phyloP scores from a whole-genome alignment of 2,329 filamentous ascomycete genomes.

The Pseudocercospora cruenta region DNA sequence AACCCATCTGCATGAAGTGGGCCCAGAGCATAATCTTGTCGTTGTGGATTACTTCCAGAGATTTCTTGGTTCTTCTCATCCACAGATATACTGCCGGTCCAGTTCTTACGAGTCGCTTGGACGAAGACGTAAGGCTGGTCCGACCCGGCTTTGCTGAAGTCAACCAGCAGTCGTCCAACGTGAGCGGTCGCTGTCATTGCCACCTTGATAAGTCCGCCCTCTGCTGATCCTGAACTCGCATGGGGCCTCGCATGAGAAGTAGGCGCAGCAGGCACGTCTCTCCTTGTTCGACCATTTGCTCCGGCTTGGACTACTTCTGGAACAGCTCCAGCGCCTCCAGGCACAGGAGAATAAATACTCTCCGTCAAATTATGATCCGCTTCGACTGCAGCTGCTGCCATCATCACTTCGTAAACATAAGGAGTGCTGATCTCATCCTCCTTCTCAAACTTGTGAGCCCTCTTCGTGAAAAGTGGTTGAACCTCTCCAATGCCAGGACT shows the following conservation, averaged over 20 bases:
- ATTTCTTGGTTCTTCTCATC: conserved; percentile 44
- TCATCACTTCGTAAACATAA: conserved; percentile 52
- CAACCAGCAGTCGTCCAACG: conserved; percentile 48
- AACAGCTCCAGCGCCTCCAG: conserved; percentile 46
- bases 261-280: conserved; percentile 7
- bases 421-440: conserved; percentile 49
- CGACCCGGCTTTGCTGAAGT: conserved; percentile 35
- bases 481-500: conserved; percentile 44
- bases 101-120: conserved; percentile 52
- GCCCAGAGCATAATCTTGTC: conserved; percentile 53
- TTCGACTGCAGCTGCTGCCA: conserved; percentile 43
- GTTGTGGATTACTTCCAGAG: conserved; percentile 50
- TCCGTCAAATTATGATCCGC: conserved; percentile 39
- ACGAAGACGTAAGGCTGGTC: conserved; percentile 46
- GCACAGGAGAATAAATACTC: conserved; percentile 43
- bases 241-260: neutral
- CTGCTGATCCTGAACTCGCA: neutral
- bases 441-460: conserved; percentile 49
- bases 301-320: conserved; percentile 44
- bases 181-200: conserved; percentile 51
- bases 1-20: conserved; percentile 48
- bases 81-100: conserved; percentile 50
- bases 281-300: conserved; percentile 45
- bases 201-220: conserved; percentile 29
- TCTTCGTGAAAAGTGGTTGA: conserved; percentile 44